Base-by-base conservation (phyloP, 2,329 filamentous ascomycete species). In the Corynespora cassiicola region DNA sequence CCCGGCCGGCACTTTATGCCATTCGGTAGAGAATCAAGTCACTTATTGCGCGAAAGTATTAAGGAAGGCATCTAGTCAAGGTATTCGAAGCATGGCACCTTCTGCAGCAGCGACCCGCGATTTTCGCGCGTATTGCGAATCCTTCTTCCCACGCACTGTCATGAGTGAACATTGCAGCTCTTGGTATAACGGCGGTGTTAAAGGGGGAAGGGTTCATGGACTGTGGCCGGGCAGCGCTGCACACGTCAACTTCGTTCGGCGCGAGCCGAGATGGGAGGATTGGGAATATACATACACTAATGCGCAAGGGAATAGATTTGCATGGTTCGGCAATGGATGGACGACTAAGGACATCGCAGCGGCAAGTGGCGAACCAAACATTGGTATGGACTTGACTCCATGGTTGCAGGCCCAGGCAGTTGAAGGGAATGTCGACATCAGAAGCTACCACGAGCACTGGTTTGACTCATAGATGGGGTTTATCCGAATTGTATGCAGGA, bases 171-270 rank as follows among this genome's bases (percentile, higher is more conserved):
- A 79, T 43, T 88, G 85, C 58, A 80, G 77, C 38, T 83, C 79
- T 0, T 88, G 85, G 85, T 85, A 84, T 42, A 88, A 88, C 44
- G 80, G 84, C 9, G 64, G 65, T 5, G 38, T 39, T 12, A 77
- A 82, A 0, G 84, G 83, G 0, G 77, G 74, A 0, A 68, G 82
- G 6, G 80, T 87, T 16, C 81, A 86, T 46, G 84, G 82, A 0
- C 58, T 85, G 11, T 88, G 85, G 78, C 85, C 85, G 0, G 84
- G 84, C 0, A 85, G 81, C 50, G 82, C 81, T 0, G 70, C 75
- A 0, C 81, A 85, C 50, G 68, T 81, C 22, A 81, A 81, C 4
- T 71, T 78, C 8, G 71, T 85, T 7, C 70, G 81, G 10, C 66
- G 55, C n/a, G 71, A 75, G 36, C 76, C 77, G 2, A 58, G 77